phyloP scores from a whole-genome alignment of 129 eudicot species.

The Artemisia annua region DNA sequence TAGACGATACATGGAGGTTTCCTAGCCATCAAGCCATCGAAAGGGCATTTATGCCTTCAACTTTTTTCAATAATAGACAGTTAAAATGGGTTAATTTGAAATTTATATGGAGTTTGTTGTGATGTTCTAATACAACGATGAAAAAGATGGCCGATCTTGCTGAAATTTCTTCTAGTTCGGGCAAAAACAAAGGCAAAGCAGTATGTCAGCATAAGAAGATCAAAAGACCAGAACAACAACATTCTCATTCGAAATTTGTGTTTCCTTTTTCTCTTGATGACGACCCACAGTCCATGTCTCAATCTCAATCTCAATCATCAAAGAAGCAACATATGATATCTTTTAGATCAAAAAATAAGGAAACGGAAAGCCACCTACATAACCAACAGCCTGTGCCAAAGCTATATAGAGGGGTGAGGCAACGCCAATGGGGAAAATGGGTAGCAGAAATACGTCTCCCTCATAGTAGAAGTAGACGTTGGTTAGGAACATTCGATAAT shows the following conservation, averaged over 20 bases:
- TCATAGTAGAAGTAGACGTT: conserved; percentile 41
- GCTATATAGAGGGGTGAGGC: conserved; percentile 49
- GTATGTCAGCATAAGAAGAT: conserved; percentile 24
- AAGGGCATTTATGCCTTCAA: conserved; percentile 12
- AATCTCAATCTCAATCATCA: conserved; percentile 12
- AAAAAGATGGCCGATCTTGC: conserved; percentile 16
- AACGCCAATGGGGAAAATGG: conserved; percentile 55
- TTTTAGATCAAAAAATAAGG: conserved; percentile 17
- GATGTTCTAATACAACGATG: not conserved
- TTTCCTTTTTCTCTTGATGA: conserved; percentile 47
- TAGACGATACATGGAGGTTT: not conserved
- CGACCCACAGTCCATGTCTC: not conserved
- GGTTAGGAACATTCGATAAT: conserved; percentile 48
- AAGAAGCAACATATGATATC: conserved; percentile 40
- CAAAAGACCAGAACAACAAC: conserved; percentile 9
- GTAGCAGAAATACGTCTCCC: conserved; percentile 58
- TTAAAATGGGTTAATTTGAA: not conserved
- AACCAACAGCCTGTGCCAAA: conserved; percentile 11
- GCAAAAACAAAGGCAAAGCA: conserved; percentile 1
- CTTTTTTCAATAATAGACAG: not conserved
- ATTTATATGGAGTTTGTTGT: conserved; percentile 5
- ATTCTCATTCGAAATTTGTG: conserved; percentile 28
- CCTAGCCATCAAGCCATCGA: not conserved
- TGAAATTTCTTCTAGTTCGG: conserved; percentile 16
- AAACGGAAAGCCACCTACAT: not conserved